Percentiles rank a stretch among this genome's conserved stretches.
Conservation (phyloP, 371 early-diverging fungal species). For the Sanchytrium tribonematis region DNA sequence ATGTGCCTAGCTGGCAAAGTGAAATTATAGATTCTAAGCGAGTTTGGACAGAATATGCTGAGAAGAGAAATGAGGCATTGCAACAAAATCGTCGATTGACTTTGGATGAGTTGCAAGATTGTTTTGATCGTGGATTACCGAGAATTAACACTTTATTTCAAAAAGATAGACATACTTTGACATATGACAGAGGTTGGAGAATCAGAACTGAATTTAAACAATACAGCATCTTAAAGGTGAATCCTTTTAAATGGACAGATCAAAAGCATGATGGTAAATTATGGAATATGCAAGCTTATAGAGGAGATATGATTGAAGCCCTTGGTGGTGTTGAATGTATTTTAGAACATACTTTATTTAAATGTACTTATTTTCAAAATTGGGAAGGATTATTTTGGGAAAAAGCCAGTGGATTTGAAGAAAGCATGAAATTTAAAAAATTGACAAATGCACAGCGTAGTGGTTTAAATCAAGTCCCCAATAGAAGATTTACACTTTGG, state of each 20-base stretch:
- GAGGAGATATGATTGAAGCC: conserved; percentile 92
- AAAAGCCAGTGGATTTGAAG: conserved; percentile 24
- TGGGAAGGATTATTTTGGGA: conserved; percentile 99
- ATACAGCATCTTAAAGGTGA: conserved; percentile 74
- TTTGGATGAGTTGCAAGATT: conserved; percentile 83
- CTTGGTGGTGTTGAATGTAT: conserved; percentile 95
- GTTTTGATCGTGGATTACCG: conserved; percentile 96
- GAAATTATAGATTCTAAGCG: conserved; percentile 94
- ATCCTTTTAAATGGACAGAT: conserved; percentile 88
- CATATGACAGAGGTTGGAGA: conserved; percentile 97
- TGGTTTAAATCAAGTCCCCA: conserved; percentile 95
- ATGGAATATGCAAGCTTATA: conserved; percentile 84
- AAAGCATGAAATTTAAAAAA: conserved; percentile 41
- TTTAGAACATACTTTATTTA: conserved; percentile 89
- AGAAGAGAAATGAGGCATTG: conserved; percentile 83
- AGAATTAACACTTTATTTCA: conserved; percentile 78
- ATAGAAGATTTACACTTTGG: conserved; percentile 98
- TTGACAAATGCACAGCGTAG: conserved; percentile 93
- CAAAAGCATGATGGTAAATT: conserved; percentile 83
- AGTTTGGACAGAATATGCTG: conserved; percentile 94
- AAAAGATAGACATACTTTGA: conserved; percentile 85
- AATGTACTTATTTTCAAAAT: conserved; percentile 82
- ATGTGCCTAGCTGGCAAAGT: conserved; percentile 91
- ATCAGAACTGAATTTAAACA: conserved; percentile 88
- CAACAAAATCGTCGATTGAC: conserved; percentile 79